Conservation (phyloP, 2,329 filamentous ascomycete species). For the Elsinoe fawcettii region DNA sequence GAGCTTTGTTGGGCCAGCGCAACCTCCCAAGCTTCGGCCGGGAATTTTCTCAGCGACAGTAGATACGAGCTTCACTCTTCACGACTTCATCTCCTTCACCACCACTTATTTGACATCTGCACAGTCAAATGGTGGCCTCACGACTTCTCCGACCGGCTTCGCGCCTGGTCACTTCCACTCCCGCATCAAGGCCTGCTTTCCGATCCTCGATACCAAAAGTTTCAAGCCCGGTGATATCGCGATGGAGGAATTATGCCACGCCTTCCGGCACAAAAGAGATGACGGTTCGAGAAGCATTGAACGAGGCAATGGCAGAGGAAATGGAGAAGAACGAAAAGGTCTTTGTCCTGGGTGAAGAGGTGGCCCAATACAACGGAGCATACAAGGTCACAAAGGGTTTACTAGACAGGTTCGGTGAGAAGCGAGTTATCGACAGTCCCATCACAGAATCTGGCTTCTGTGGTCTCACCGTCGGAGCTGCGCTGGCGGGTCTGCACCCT, state of each 20-base stretch:
- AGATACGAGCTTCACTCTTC: not conserved
- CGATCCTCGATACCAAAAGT: conserved; percentile 31
- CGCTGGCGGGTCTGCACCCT: conserved; percentile 86
- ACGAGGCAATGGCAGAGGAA: conserved; percentile 96
- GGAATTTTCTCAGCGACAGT: not conserved
- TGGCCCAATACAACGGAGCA: conserved; percentile 98
- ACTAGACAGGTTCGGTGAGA: conserved; percentile 92
- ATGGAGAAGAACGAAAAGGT: conserved; percentile 91
- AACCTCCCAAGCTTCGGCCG: conserved; percentile 2
- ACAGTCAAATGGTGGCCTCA: conserved; percentile 46
- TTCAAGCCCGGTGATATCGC: conserved; percentile 41
- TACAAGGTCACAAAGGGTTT: conserved; percentile 99
- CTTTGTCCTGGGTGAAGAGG: conserved; percentile 93
- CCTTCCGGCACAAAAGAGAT: conserved; percentile 71
- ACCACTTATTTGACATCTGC: not conserved
- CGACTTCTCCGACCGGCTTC: conserved; percentile 58
- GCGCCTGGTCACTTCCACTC: conserved; percentile 52
- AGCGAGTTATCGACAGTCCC: conserved; percentile 94
- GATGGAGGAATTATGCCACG: conserved; percentile 50
- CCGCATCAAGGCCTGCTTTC: conserved; percentile 45
- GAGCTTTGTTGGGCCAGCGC: conserved; percentile 12
- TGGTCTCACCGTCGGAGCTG: conserved; percentile 89
- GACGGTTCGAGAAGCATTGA: conserved; percentile 93
- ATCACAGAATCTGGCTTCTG: conserved; percentile 96
- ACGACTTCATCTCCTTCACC: not conserved